Conservation (phyloP, 2,329 filamentous ascomycete genomes). For the Fusarium dimerum region DNA sequence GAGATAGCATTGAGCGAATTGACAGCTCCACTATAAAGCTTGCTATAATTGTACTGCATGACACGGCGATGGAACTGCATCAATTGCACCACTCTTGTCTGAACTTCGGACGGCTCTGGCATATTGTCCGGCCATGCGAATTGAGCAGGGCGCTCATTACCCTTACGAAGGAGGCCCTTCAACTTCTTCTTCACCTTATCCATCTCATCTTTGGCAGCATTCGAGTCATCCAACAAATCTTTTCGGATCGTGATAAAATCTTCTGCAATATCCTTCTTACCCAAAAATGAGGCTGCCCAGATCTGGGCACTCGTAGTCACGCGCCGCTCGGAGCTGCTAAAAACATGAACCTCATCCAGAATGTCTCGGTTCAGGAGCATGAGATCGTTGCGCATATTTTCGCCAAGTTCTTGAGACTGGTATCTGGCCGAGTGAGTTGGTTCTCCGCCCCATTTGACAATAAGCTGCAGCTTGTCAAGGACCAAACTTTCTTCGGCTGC, state of each 20-base stretch:
- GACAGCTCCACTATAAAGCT: constrained; percentile 68
- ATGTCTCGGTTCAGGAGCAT: constrained; percentile 90
- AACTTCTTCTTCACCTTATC: constrained; percentile 99
- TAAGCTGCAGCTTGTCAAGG: constrained; percentile 92
- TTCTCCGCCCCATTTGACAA: constrained; percentile 99
- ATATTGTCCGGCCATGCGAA: constrained; percentile 98
- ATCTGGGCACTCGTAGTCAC: constrained; percentile 97
- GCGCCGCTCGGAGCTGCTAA: constrained; percentile 91
- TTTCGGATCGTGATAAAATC: constrained; percentile 91
- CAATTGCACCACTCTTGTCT: constrained; percentile 86
- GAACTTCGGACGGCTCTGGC: constrained; percentile 90
- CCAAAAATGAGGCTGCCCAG: constrained; percentile 86
- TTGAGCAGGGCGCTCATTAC: constrained; percentile 89
- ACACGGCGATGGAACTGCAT: constrained; percentile 97
- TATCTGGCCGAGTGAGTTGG: constrained; percentile 97
- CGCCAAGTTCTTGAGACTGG: constrained; percentile 90
- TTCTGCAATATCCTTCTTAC: constrained; percentile 79
- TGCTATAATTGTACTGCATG: constrained; percentile 91
- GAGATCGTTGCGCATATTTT: constrained; percentile 94
- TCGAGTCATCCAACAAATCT: constrained; percentile 93
- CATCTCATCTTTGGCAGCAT: constrained; percentile 98
- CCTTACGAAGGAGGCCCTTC: constrained; percentile 86
- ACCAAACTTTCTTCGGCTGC: constrained; percentile 91
- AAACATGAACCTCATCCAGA: constrained; percentile 89
- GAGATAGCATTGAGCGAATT: constrained; percentile 61